phyloP scores from a whole-genome alignment of 139 green algal species.

The Chara braunii region DNA sequence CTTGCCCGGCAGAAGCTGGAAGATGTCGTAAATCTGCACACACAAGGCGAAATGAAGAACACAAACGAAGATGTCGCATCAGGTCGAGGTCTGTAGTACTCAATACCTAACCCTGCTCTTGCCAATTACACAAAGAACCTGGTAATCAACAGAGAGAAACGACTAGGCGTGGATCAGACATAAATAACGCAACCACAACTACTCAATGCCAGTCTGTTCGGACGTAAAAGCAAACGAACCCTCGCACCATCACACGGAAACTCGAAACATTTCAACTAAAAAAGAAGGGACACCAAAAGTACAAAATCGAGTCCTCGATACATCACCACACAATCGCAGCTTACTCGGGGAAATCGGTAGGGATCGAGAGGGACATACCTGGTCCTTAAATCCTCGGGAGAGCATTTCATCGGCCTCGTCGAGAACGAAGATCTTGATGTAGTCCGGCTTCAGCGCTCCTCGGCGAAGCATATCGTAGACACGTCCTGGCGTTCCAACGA shows the following conservation, averaged over 20 bases:
- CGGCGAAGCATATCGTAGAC: slow-evolving; percentile 98
- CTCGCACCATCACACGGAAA: too few relatives aligned
- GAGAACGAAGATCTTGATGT: slow-evolving; percentile 90
- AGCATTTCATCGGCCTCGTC: slow-evolving; percentile 99
- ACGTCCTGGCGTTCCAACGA: slow-evolving; percentile 92
- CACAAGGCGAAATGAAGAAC: background rate
- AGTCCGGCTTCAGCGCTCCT: slow-evolving; percentile 71
- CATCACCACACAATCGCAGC: too few relatives aligned
- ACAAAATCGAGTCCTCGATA: too few relatives aligned
- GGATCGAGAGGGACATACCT: background rate
- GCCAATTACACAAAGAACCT: background rate
- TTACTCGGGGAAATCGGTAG: too few relatives aligned
- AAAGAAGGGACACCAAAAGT: too few relatives aligned
- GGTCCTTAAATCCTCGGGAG: slow-evolving; percentile 95
- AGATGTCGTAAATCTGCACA: slow-evolving; percentile 99
- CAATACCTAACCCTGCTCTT: too few relatives aligned
- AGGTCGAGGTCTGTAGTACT: background rate
- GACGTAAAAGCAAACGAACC: background rate
- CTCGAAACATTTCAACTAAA: too few relatives aligned
- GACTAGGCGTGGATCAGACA: background rate
- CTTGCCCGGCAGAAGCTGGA: slow-evolving; percentile 96
- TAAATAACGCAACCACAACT: background rate
- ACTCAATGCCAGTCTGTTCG: background rate
- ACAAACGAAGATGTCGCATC: background rate
- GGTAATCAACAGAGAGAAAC: background rate